Evolutionary conservation across 1,139 yeast species (phyloP).

Genomic region (Pichia sp.): DNA sequence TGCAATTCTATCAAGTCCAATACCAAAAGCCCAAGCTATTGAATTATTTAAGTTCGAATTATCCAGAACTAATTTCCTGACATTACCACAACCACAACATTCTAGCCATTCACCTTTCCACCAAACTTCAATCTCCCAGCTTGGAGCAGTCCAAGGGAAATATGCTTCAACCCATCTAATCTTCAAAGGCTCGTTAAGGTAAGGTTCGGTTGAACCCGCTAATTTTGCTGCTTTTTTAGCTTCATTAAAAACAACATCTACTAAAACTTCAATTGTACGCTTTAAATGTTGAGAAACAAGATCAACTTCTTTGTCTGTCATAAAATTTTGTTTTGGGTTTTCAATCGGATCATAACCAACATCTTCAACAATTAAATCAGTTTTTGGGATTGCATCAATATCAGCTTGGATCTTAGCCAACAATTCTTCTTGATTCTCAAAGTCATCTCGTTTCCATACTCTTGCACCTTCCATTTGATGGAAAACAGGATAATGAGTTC

Average conservation of each 20-base stretch:
- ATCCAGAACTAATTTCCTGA: constrained; percentile 66
- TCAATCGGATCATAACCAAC: constrained; percentile 45
- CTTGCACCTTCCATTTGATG: constrained; percentile 98
- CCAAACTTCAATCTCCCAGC: constrained; percentile 98
- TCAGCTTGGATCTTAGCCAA: constrained; percentile 46
- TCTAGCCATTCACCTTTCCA: constrained; percentile 99
- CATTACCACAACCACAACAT: constrained; percentile 94
- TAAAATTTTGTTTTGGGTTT: constrained; percentile 77
- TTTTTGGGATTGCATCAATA: constrained; percentile 58
- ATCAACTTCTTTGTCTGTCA: constrained; percentile 62
- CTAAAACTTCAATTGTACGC: constrained; percentile 74
- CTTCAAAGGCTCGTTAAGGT: constrained; percentile 66
- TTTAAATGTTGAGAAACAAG: constrained; percentile 74
- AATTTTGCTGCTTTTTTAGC: constrained; percentile 62
- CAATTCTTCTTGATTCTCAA: constrained; percentile 29
- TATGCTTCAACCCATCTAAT: constrained; percentile 95
- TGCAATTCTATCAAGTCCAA: constrained; percentile 92
- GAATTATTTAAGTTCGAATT: constrained; percentile 61
- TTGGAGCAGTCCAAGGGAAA: constrained; percentile 98
- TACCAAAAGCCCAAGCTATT: constrained; percentile 97
- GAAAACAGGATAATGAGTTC: constrained; percentile 95
- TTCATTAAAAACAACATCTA: constrained; percentile 73
- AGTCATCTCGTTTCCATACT: constrained; percentile 56
- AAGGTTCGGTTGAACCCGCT: constrained; percentile 59
- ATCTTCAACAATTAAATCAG: constrained; percentile 73